Conservation (phyloP, 2,329 filamentous ascomycete genomes). For the Cladosporium sp. region DNA sequence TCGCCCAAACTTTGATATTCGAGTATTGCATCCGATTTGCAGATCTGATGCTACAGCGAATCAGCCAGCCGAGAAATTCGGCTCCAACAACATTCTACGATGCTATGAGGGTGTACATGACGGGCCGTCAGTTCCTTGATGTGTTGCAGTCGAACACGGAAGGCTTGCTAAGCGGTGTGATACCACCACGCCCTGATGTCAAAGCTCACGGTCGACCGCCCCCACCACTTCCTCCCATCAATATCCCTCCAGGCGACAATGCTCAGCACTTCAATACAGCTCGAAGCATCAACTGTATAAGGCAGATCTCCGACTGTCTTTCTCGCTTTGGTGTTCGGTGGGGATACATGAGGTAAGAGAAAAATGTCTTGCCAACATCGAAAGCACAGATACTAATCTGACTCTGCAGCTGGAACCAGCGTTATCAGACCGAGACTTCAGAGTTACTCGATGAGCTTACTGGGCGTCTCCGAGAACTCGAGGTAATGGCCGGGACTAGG, state of each 20-base stretch:
- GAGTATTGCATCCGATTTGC: conserved; percentile 84
- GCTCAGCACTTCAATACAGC: conserved; percentile 37
- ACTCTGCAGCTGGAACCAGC: conserved; percentile 46
- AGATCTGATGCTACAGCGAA: conserved; percentile 68
- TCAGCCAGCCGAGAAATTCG: conserved; percentile 58
- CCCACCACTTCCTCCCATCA: conserved; percentile 36
- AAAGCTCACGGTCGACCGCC: conserved; percentile 40
- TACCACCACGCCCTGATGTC: conserved; percentile 43
- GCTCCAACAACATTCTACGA: conserved; percentile 85
- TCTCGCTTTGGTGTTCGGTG: conserved; percentile 49
- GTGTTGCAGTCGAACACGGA: conserved; percentile 57
- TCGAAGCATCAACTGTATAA: conserved; percentile 49
- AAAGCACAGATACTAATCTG: conserved; percentile 10
- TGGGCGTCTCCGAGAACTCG: conserved; percentile 38
- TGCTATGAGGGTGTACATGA: conserved; percentile 77
- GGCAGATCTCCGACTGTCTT: conserved; percentile 48
- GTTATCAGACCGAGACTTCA: conserved; percentile 48
- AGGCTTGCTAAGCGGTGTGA: conserved; percentile 40
- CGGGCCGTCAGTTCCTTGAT: conserved; percentile 58
- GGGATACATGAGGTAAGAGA: conserved; percentile 45
- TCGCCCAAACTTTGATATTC: conserved; percentile 78
- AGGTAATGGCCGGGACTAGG: conserved; percentile 24
- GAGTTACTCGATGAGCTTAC: conserved; percentile 44
- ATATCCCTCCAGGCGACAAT: conserved; percentile 31
- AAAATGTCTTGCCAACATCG: not conserved